These are phyloP conservation scores for Naegleria fowleri DNA, from an alignment of 208 protist species.

Conservation along the genomic window DNA sequence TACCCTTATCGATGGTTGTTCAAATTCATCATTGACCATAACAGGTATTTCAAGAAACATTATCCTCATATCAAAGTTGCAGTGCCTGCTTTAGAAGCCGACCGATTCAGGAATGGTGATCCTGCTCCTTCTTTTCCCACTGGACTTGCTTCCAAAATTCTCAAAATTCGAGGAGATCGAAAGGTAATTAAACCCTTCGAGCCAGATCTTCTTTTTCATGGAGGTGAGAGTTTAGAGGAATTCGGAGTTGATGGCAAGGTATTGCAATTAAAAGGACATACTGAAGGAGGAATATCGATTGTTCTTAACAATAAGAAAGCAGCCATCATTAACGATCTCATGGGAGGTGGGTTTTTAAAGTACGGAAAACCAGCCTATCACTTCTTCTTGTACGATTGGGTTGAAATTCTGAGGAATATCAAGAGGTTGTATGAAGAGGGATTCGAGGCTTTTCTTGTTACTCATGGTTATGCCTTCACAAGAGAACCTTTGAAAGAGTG, in stretches of 20 bases:
- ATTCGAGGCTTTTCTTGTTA: neutral
- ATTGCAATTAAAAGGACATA: neutral
- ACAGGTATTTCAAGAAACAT: neutral
- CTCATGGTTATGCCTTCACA: neutral
- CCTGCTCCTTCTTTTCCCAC: neutral
- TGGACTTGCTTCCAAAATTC: neutral
- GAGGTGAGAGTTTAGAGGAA: neutral
- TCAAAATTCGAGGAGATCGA: neutral
- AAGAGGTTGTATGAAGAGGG: neutral
- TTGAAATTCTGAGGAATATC: neutral
- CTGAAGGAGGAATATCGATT: neutral
- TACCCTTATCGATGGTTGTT: too few relatives aligned
- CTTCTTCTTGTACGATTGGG: neutral
- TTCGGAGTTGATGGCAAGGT: neutral
- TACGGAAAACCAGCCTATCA: conserved; percentile 1
- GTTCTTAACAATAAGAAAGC: neutral
- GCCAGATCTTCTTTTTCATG: neutral
- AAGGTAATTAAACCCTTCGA: neutral
- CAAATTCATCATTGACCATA: too few relatives aligned
- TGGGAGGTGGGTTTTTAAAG: neutral
- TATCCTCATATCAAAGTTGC: neutral
- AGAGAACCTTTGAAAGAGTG: neutral
- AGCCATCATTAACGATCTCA: neutral
- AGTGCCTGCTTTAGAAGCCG: neutral
- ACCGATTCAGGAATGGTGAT: neutral